Evolutionary conservation across 1,139 yeast genomes (phyloP), one percentile per base, ranked within the genome.

Genomic region (Geotrichum citri-aurantii): DNA sequence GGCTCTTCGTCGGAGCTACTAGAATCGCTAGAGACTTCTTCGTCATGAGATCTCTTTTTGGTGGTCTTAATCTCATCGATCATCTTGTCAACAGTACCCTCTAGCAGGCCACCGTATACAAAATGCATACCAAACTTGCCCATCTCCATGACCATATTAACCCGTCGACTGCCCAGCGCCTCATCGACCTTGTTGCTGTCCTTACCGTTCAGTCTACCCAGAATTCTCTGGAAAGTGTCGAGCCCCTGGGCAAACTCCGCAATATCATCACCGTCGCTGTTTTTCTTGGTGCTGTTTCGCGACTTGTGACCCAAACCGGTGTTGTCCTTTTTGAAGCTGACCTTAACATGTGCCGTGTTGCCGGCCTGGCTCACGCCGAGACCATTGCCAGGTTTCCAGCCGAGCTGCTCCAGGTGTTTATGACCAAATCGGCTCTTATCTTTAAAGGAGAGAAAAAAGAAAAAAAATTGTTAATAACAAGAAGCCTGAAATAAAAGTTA

Each of bases 341-440:
- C 95, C 68, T 88, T 91, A 55, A 93, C 88, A 68, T 93, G 97
- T 3, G 91, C 77, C 0, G 91, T 88, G 84, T 84, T 73, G 78
- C 86, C 61, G 31, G 70, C 66, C 53, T 67, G 65, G 80, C 80
- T 31, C 79, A 84, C 63, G 2, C 99, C 99, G 26, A 93, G 79
- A 3, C 99, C 98, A 63, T 79, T 75, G 12, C 99, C 99, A 1
- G 96, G 95, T 57, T 77, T 79, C 99, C 99, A 93, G 12, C 99
- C 99, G 71, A 85, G 77, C 66, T 83, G 85, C 63, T 84, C 83
- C 60, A 93, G 72, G 71, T 91, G 91, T 68, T 86, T 83, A 71
- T 88, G 97, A 0, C 99, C 99, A 69, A 93, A 93, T 60, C 97
- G 76, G 8, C 79, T 77, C 0, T 88, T 86, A 67, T 93, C 77